Base-by-base conservation (phyloP, 306 rosid species). In the Acmispon strigosus region DNA sequence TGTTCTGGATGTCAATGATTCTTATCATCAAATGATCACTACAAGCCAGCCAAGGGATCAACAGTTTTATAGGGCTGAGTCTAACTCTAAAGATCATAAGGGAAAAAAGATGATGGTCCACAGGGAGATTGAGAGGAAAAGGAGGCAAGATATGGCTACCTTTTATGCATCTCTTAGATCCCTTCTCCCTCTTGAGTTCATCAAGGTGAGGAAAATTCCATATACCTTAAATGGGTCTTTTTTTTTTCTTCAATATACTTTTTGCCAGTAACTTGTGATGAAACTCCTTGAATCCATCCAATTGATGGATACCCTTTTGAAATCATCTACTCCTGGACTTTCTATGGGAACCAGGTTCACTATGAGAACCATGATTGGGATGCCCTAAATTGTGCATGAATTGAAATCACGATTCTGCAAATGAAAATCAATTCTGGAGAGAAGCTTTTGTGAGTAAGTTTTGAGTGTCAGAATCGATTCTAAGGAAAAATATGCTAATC, bases 81-180 rank as follows among this genome's bases (percentile, higher is more conserved):
- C 47, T 7, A 58, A 19, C n/a, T 66, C 70, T 14, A 78, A 61
- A 19, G 78, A 78, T 0, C 32, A 63, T 51, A 79, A 64, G 32
- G 4, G 32, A 45, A 82, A 78, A 56, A 81, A 75, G 80, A 84
- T 76, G 67, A 74, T 68, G 74, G 76, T 76, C 65, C 96, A 86
- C 36, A 84, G 84, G 50, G 96, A 86, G 37, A 83, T 75, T 44
- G 96, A 89, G 76, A 86, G 85, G 71, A 80, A 74, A 79, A 84
- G 96, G 66, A 85, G 96, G 82, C 85, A 86, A 83, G 96, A 86
- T 77, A 89, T 89, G 96, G 77, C 88, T 57, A 68, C 78, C 36
- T 83, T 79, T 14, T 73, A 77, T 68, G 69, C 81, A 29, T 77
- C 90, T 4, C 96, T 89, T 47, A 81, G 96, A 86, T 83, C 96